phyloP scores from a whole-genome alignment of 495 filamentous ascomycete genomes.

The Penicillium verhagenii region DNA sequence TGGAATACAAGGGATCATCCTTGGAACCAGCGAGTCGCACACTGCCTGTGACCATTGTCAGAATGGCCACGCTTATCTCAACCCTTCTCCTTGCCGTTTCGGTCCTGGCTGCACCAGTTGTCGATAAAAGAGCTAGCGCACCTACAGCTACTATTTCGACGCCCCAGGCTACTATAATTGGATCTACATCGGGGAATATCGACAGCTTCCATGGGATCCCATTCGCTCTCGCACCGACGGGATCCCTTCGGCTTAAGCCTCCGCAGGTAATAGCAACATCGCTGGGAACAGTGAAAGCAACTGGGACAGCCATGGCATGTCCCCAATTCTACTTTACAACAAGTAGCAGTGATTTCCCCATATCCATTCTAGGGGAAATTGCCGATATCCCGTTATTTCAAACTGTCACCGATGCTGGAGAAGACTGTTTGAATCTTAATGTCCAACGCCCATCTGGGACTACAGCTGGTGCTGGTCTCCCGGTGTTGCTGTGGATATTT shows the following conservation, averaged over 20 bases:
- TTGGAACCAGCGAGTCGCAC: no score
- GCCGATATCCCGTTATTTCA: constrained; percentile 60
- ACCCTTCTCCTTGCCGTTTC: constrained; percentile 1
- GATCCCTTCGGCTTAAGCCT: constrained; percentile 55
- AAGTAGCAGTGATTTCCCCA: constrained; percentile 29
- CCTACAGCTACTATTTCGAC: constrained; percentile 47
- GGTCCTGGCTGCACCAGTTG: constrained; percentile 16
- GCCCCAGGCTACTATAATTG: constrained; percentile 52
- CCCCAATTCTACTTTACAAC: constrained; percentile 52
- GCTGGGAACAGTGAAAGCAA: constrained; percentile 52
- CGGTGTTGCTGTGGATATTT: constrained; percentile 68
- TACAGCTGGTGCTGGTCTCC: constrained; percentile 52
- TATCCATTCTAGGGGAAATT: constrained; percentile 51
- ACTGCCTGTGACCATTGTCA: no score
- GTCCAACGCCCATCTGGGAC: constrained; percentile 61
- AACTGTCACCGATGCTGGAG: constrained; percentile 41
- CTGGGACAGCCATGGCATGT: constrained; percentile 48
- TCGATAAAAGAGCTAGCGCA: constrained; percentile 21
- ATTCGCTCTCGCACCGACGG: constrained; percentile 61
- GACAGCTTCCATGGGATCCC: constrained; percentile 64
- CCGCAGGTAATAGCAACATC: constrained; percentile 52
- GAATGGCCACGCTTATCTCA: constrained; percentile 8
- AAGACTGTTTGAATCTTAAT: constrained; percentile 67
- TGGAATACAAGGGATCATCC: no score
- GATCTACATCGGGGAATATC: constrained; percentile 30